A percentile compares a stretch with the other conserved stretches of the same genome.
Evolutionary conservation across 2,329 filamentous ascomycete genomes (phyloP).

Genomic region (Cytospora schulzeri): DNA sequence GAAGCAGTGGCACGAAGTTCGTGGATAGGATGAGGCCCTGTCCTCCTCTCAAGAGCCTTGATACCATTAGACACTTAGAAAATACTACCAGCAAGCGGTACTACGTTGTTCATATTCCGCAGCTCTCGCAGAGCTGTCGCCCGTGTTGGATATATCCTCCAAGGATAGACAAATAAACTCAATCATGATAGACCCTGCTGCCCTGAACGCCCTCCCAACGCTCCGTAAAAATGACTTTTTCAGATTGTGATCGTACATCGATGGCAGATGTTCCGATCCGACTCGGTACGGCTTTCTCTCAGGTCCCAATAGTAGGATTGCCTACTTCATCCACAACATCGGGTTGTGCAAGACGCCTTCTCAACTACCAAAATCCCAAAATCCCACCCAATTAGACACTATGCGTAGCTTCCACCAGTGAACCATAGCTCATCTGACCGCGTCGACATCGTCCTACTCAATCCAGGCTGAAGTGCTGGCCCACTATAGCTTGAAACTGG

Average conservation of each 20-base stretch:
- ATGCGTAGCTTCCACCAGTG: slow-evolving; percentile 30
- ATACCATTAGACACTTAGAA: slow-evolving; percentile 6
- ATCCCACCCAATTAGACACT: neutral
- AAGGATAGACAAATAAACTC: neutral
- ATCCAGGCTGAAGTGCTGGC: slow-evolving; percentile 31
- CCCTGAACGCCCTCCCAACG: neutral
- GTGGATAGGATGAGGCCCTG: neutral
- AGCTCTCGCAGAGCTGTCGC: neutral
- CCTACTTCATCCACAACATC: neutral
- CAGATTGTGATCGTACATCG: neutral
- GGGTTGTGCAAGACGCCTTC: neutral
- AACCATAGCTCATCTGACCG: slow-evolving; percentile 47
- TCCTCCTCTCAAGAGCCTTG: neutral
- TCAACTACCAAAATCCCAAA: neutral
- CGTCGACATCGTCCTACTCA: slow-evolving; percentile 42
- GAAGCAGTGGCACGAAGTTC: neutral
- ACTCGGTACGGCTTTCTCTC: neutral
- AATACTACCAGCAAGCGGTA: neutral
- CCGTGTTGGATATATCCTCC: slow-evolving; percentile 6
- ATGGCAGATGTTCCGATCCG: neutral
- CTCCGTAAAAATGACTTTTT: neutral
- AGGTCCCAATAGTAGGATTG: neutral
- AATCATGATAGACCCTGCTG: neutral
- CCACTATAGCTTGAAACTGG: slow-evolving; percentile 40
- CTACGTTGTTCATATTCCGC: neutral